Percentiles rank a stretch among this genome's conserved stretches.
Conservation (phyloP, 1,284 basidiomycete genomes). For the Somion occarium region DNA sequence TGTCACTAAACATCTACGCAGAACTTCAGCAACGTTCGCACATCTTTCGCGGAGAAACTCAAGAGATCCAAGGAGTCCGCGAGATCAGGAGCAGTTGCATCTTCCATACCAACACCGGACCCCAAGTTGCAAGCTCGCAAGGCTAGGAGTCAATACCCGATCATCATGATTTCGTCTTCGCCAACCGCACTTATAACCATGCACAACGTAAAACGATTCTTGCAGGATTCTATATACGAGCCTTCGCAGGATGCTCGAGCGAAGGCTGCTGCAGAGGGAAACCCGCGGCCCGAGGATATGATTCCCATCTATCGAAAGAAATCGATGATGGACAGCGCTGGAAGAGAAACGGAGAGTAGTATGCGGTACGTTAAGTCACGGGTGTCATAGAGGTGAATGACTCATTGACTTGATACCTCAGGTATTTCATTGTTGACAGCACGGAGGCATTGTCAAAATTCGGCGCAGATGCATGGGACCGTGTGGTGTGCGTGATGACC, state of each 20-base stretch:
- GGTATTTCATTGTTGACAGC: constrained; percentile 87
- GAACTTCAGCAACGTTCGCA: constrained; percentile 70
- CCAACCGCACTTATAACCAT: constrained; percentile 95
- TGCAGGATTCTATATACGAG: constrained; percentile 89
- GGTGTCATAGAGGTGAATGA: not conserved
- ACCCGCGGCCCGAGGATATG: constrained; percentile 77
- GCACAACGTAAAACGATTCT: constrained; percentile 93
- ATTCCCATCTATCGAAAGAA: constrained; percentile 79
- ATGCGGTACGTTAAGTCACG: constrained; percentile 31
- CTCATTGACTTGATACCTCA: constrained; percentile 13
- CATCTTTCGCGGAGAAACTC: constrained; percentile 64
- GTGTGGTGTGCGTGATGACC: constrained; percentile 95
- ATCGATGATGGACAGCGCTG: constrained; percentile 53
- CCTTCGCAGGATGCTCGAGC: constrained; percentile 71
- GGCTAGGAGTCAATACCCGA: constrained; percentile 70
- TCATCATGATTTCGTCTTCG: constrained; percentile 95
- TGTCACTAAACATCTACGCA: constrained; percentile 24
- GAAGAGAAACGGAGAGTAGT: constrained; percentile 37
- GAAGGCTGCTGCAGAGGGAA: constrained; percentile 52
- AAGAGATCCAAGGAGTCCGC: constrained; percentile 67
- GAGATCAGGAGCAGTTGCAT: constrained; percentile 34
- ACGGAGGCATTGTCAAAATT: constrained; percentile 91
- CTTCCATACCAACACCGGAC: constrained; percentile 38
- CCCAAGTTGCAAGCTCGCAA: constrained; percentile 55
- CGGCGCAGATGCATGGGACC: constrained; percentile 88